phyloP scores from a whole-genome alignment of 495 filamentous ascomycete species.

The Penicillium argentinense region DNA sequence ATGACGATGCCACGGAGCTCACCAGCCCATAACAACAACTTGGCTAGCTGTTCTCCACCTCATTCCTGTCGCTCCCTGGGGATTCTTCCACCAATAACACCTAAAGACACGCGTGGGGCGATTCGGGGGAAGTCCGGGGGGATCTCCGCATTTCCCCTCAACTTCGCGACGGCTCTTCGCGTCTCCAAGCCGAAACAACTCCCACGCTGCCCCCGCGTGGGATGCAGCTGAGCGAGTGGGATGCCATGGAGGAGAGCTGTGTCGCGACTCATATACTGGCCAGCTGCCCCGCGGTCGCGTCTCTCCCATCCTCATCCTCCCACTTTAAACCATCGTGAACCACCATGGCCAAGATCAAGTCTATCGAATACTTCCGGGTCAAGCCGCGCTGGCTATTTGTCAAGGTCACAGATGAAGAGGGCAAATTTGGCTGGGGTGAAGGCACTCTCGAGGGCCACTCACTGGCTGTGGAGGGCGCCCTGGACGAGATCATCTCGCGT shows the following conservation, averaged over 20 bases:
- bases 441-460: slow-evolving; percentile 77
- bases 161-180: no score
- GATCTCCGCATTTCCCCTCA: slow-evolving; percentile 1
- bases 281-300: not conserved
- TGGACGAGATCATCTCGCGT: slow-evolving; percentile 64
- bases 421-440: slow-evolving; percentile 75
- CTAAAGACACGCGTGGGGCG: not conserved
- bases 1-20: no score
- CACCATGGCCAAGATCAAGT: slow-evolving; percentile 65
- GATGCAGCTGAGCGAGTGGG: slow-evolving; percentile 5
- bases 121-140: slow-evolving; percentile 8
- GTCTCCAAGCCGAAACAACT: no score
- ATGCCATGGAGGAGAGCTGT: not conserved
- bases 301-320: no score
- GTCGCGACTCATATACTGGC: not conserved
- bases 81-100: slow-evolving; percentile 13
- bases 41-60: no score
- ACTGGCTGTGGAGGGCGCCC: slow-evolving; percentile 74
- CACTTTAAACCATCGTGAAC: not conserved
- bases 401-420: slow-evolving; percentile 68
- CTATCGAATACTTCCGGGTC: slow-evolving; percentile 79
- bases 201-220: slow-evolving; percentile 23
- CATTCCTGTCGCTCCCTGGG: not conserved
- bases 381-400: slow-evolving; percentile 81
- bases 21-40: no score